phyloP scores from a whole-genome alignment of 768 basidiomycete genomes.

The Amanita pseudoporphyria region DNA sequence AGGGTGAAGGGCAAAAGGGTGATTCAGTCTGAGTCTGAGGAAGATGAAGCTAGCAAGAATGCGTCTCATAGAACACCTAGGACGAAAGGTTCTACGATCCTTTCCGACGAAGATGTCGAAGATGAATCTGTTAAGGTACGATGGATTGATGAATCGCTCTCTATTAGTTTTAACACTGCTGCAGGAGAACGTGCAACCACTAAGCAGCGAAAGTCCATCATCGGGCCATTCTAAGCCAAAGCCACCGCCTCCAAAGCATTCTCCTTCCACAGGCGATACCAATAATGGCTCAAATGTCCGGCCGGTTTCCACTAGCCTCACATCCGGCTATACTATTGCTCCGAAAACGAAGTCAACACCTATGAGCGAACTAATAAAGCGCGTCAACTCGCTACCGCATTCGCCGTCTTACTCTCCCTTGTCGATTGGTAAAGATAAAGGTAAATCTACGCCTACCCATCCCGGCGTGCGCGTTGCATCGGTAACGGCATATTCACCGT shows the following conservation, averaged over 20 bases:
- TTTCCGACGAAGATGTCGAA: slow-evolving; percentile 4
- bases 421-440: slow-evolving; percentile 11
- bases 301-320: slow-evolving; percentile 15
- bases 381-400: slow-evolving; percentile 55
- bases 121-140: slow-evolving; percentile 2
- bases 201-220: neutral
- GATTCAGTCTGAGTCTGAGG: slow-evolving; percentile 25
- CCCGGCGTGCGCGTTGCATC: slow-evolving; percentile 8
- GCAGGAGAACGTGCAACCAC: slow-evolving; percentile 5
- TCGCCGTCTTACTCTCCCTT: slow-evolving; percentile 42
- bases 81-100: neutral
- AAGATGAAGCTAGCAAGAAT: neutral
- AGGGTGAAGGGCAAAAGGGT: slow-evolving; percentile 18
- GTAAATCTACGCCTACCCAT: slow-evolving; percentile 10
- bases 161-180: neutral
- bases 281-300: slow-evolving; percentile 13
- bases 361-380: slow-evolving; percentile 70
- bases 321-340: slow-evolving; percentile 36
- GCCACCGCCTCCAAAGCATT: slow-evolving; percentile 1
- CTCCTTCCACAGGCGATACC: slow-evolving; percentile 1
- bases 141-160: neutral
- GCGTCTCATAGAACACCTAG: neutral
- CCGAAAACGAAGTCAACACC: slow-evolving; percentile 42
- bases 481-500: slow-evolving; percentile 47
- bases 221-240: slow-evolving; percentile 2